Evolutionary conservation across 805 yeast species (phyloP).

Genomic region (Dipodascus geniculatus): DNA sequence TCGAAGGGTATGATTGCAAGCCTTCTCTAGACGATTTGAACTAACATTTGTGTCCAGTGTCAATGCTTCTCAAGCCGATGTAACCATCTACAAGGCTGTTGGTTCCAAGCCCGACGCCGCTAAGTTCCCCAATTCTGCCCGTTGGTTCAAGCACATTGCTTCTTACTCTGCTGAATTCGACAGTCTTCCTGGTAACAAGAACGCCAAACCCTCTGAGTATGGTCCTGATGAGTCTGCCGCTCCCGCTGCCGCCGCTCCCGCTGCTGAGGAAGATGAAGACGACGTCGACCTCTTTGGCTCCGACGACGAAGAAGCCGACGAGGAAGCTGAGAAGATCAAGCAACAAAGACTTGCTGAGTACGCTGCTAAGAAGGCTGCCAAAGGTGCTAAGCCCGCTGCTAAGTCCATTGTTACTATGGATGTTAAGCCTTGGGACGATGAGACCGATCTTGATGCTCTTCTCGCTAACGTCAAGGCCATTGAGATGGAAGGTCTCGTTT

Average conservation of each 20-base stretch:
- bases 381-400: slow-evolving; percentile 97
- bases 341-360: slow-evolving; percentile 96
- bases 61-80: slow-evolving; percentile 95
- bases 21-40: slow-evolving; percentile 16
- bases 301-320: slow-evolving; percentile 89
- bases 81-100: slow-evolving; percentile 80
- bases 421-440: slow-evolving; percentile 99
- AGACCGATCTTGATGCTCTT: slow-evolving; percentile 87
- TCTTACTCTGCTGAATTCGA: slow-evolving; percentile 79
- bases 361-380: slow-evolving; percentile 94
- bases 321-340: slow-evolving; percentile 93
- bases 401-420: slow-evolving; percentile 94
- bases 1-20: slow-evolving; percentile 97
- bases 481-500: slow-evolving; percentile 82
- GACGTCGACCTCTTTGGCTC: slow-evolving; percentile 94
- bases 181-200: slow-evolving; percentile 58
- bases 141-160: slow-evolving; percentile 99
- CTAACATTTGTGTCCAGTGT: slow-evolving; percentile 26
- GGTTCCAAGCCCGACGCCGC: slow-evolving; percentile 34
- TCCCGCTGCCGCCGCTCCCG: slow-evolving; percentile 49
- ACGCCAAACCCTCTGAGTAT: slow-evolving; percentile 23
- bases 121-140: slow-evolving; percentile 90
- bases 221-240: slow-evolving; percentile 35
- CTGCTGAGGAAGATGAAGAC: slow-evolving; percentile 74
- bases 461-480: slow-evolving; percentile 76